These are phyloP conservation scores for Gossypium bickii DNA, from an alignment of 345 rosid species.

Conservation along the genomic window DNA sequence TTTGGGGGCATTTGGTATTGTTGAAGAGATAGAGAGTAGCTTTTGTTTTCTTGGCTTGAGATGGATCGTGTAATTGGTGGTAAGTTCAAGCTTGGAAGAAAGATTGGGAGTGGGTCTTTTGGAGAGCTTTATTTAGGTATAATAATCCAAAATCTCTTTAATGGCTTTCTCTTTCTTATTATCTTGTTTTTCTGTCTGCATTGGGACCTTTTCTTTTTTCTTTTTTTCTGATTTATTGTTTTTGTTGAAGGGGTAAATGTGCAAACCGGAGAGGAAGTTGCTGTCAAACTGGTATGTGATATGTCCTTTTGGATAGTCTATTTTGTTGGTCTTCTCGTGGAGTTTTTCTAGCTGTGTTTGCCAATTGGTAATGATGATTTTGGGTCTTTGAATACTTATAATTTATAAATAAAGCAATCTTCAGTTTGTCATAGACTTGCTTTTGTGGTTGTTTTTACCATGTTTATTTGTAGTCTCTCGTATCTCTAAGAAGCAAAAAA, in stretches of 20 bases:
- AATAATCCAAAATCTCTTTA: neutral
- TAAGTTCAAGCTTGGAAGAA: slow-evolving; percentile 68
- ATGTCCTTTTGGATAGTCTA: neutral
- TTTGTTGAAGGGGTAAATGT: slow-evolving; percentile 54
- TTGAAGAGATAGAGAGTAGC: neutral
- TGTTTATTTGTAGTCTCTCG: neutral
- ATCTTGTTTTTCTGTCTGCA: neutral
- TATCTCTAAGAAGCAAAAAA: neutral
- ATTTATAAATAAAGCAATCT: neutral
- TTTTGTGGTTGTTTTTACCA: neutral
- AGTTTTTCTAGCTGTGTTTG: neutral
- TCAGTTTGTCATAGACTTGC: neutral
- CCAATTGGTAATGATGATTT: neutral
- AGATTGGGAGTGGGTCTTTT: slow-evolving; percentile 83
- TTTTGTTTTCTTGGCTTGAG: slow-evolving; percentile 11
- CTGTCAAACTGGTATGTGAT: slow-evolving; percentile 66
- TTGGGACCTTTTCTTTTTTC: neutral
- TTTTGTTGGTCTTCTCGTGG: neutral
- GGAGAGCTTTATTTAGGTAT: slow-evolving; percentile 75
- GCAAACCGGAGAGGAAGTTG: slow-evolving; percentile 83
- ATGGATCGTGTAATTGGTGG: slow-evolving; percentile 64
- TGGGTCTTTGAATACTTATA: neutral
- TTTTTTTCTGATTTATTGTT: neutral
- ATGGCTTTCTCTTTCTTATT: neutral
- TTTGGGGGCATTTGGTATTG: neutral